These are phyloP conservation scores for Gillenia trifoliata DNA, from an alignment of 306 rosid genomes.

Conservation along the genomic window DNA sequence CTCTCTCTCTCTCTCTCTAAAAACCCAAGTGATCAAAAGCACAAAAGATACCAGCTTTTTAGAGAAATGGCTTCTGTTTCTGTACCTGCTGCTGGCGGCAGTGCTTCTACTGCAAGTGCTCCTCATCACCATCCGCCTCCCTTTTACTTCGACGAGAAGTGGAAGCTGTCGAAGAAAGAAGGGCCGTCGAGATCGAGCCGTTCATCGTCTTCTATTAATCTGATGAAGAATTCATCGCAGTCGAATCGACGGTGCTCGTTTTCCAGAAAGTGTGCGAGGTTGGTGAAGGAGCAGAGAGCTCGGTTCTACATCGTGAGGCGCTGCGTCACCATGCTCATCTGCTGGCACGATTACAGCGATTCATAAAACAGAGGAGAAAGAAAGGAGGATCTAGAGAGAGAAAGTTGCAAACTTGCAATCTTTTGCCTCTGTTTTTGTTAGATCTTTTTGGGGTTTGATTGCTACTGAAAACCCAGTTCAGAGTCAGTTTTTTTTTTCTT, in stretches of 20 bases:
- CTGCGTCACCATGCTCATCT: conserved; percentile 80
- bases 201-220: conserved; percentile 35
- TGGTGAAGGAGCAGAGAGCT: conserved; percentile 88
- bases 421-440: not conserved
- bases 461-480: not conserved
- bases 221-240: conserved; percentile 48
- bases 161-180: conserved; percentile 81
- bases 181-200: conserved; percentile 46
- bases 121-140: conserved; percentile 29
- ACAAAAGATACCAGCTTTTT: not conserved
- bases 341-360: conserved; percentile 82
- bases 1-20: not conserved
- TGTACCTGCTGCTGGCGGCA: not conserved
- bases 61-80: conserved; percentile 6
- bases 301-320: conserved; percentile 86
- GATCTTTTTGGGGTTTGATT: conserved; percentile 16
- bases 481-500: not conserved
- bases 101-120: not conserved
- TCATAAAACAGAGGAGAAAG: conserved; percentile 18
- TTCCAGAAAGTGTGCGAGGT: conserved; percentile 65
- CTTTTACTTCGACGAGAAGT: conserved; percentile 74
- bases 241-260: conserved; percentile 56
- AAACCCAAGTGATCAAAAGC: not conserved
- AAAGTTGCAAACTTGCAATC: not conserved
- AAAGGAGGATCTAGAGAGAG: not conserved